A percentile compares a stretch with the other conserved stretches of the same genome.
Evolutionary conservation across 116 monocot genomes (phyloP).

Genomic region (Cymodocea nodosa): DNA sequence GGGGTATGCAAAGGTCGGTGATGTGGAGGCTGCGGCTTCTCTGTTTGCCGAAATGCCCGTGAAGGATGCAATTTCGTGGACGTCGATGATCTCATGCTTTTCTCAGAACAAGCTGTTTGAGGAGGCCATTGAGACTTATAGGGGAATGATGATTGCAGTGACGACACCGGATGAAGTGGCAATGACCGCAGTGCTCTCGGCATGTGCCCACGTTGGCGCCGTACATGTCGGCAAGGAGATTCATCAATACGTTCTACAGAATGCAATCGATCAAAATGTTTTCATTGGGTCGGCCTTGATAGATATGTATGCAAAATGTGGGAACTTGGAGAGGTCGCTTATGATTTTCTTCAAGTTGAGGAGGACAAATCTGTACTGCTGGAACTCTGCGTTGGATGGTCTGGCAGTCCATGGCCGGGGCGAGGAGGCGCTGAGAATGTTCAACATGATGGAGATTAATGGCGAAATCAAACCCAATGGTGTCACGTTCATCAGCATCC

Average conservation of each 20-base stretch:
- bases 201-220: conserved; percentile 55
- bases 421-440: conserved; percentile 26
- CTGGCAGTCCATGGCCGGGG: conserved; percentile 43
- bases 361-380: conserved; percentile 46
- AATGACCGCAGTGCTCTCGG: conserved; percentile 39
- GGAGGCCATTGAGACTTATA: conserved; percentile 32
- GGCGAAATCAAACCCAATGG: conserved; percentile 23
- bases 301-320: conserved; percentile 80
- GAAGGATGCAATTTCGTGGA: conserved; percentile 56
- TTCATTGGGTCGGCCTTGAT: conserved; percentile 46
- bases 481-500: conserved; percentile 52
- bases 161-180: conserved; percentile 40
- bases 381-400: conserved; percentile 56
- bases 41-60: conserved; percentile 32
- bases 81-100: conserved; percentile 50
- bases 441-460: conserved; percentile 28
- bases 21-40: conserved; percentile 24
- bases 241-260: conserved; percentile 7
- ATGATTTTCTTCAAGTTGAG: conserved; percentile 49
- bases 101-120: conserved; percentile 21
- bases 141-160: conserved; percentile 24
- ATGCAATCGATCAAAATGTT: conserved; percentile 25
- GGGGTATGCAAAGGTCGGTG: conserved; percentile 34
- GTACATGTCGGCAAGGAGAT: conserved; percentile 29
- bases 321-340: conserved; percentile 33